Conservation (phyloP, 495 filamentous ascomycete species). For the Mycothermus thermophilus region DNA sequence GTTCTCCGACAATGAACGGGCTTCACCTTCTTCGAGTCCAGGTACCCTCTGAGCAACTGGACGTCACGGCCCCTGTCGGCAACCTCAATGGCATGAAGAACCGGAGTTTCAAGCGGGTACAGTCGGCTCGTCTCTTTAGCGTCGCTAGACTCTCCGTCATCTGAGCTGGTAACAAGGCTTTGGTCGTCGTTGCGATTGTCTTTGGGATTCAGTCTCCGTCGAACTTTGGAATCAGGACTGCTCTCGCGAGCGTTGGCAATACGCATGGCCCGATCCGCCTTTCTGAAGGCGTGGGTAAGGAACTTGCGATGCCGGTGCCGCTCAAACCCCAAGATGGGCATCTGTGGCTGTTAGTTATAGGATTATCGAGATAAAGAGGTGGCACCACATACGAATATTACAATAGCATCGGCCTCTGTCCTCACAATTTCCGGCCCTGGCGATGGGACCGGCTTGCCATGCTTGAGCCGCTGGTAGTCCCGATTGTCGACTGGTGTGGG, state of each 20-base stretch:
- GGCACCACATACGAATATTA: conserved; percentile 4
- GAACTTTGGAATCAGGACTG: conserved; percentile 1
- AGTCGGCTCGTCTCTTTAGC: conserved; percentile 1
- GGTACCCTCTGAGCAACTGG: conserved; percentile 4
- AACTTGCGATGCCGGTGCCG: conserved; percentile 9
- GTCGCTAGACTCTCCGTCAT: conserved; percentile 2
- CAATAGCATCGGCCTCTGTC: conserved; percentile 4
- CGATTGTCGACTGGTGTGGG: conserved; percentile 1
- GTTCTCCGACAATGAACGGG: conserved; percentile 12
- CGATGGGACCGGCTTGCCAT: not conserved
- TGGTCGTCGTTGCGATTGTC: not conserved
- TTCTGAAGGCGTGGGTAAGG: conserved; percentile 3
- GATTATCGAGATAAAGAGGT: not conserved
- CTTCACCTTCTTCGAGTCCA: conserved; percentile 5
- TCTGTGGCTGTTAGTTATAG: not conserved
- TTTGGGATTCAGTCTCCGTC: not conserved
- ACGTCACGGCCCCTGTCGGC: conserved; percentile 3
- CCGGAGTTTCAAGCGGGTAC: not conserved
- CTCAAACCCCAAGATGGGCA: conserved; percentile 10
- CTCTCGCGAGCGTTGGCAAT: conserved; percentile 1
- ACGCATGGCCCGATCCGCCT: conserved; percentile 4
- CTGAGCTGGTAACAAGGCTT: conserved; percentile 1
- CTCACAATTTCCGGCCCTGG: no score
- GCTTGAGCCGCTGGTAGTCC: not conserved
- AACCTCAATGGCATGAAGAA: not conserved